Evolutionary conservation across 2,329 filamentous ascomycete species (phyloP).

Genomic region (Onygenales sp.): DNA sequence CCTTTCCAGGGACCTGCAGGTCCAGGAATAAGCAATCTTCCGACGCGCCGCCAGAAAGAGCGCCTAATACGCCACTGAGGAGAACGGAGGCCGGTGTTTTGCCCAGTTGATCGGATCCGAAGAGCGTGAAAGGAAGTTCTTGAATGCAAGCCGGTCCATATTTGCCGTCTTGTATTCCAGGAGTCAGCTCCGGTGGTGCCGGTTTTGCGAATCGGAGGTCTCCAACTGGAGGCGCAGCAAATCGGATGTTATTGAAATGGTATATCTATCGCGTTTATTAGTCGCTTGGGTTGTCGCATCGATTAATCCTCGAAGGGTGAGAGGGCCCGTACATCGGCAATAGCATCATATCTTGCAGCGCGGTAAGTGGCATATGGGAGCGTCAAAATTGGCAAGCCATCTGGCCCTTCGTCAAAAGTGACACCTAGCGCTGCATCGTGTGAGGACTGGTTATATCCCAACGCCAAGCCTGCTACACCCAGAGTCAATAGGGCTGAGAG

Average conservation of each 20-base stretch:
- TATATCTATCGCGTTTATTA: constrained; percentile 19
- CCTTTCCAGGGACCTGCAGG: constrained; percentile 37
- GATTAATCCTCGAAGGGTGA: too few relatives aligned
- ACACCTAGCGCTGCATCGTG: constrained; percentile 4
- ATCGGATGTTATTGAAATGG: constrained; percentile 36
- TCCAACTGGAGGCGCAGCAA: constrained; percentile 34
- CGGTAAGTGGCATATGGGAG: constrained; percentile 26
- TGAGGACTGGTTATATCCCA: not conserved
- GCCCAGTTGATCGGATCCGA: constrained; percentile 15
- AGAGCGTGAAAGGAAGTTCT: constrained; percentile 23
- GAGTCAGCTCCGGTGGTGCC: constrained; percentile 23
- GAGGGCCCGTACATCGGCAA: constrained; percentile 17
- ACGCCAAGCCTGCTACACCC: not conserved
- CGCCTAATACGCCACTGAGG: constrained; percentile 1
- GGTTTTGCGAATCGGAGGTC: constrained; percentile 33
- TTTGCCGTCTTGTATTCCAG: constrained; percentile 21
- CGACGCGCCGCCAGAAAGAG: constrained; percentile 6
- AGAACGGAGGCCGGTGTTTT: constrained; percentile 3
- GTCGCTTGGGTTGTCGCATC: not conserved
- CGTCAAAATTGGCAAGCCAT: constrained; percentile 20
- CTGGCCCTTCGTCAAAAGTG: constrained; percentile 10
- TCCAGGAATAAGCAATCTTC: constrained; percentile 45
- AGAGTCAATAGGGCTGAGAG: not conserved
- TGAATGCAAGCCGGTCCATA: constrained; percentile 25
- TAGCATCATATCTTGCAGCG: constrained; percentile 20